Evolutionary conservation across 805 yeast species (phyloP).

Genomic region (Candida ortonii): DNA sequence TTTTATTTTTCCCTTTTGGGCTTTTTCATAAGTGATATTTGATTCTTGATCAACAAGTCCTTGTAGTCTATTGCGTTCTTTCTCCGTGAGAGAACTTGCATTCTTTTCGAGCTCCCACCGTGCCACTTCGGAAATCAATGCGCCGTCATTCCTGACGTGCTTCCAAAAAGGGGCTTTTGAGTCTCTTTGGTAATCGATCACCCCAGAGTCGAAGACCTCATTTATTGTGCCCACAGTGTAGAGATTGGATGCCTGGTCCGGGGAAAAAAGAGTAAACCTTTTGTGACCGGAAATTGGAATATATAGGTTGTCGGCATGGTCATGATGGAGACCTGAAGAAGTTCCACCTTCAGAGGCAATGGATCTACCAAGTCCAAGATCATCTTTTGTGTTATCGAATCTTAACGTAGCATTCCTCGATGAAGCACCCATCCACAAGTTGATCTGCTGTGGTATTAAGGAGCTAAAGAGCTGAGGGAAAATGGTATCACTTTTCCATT

Average conservation of each 20-base stretch:
- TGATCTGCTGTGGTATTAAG: constrained; percentile 66
- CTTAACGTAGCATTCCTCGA: constrained; percentile 5
- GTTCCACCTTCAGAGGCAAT: constrained; percentile 50
- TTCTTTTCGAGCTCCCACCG: constrained; percentile 37
- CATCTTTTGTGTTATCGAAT: constrained; percentile 19
- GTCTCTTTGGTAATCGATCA: constrained; percentile 59
- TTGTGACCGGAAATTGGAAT: constrained; percentile 58
- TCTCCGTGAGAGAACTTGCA: constrained; percentile 17
- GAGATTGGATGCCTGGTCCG: constrained; percentile 56
- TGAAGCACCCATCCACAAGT: constrained; percentile 66
- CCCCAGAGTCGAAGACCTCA: constrained; percentile 55
- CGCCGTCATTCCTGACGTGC: constrained; percentile 59
- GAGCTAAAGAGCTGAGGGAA: constrained; percentile 40
- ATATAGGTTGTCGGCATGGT: constrained; percentile 75
- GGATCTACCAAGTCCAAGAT: constrained; percentile 49
- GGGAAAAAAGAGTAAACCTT: constrained; percentile 65
- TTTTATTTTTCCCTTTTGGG: constrained; percentile 17
- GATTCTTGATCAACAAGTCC: constrained; percentile 31
- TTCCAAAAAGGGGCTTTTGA: constrained; percentile 62
- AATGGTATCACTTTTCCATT: constrained; percentile 35
- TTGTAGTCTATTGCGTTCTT: constrained; percentile 25
- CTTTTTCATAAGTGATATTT: constrained; percentile 13
- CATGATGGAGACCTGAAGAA: constrained; percentile 77
- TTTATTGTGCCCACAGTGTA: constrained; percentile 64
- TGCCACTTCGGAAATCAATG: constrained; percentile 48